phyloP scores from a whole-genome alignment of 768 basidiomycete species.

The Lactarius hatsudake region DNA sequence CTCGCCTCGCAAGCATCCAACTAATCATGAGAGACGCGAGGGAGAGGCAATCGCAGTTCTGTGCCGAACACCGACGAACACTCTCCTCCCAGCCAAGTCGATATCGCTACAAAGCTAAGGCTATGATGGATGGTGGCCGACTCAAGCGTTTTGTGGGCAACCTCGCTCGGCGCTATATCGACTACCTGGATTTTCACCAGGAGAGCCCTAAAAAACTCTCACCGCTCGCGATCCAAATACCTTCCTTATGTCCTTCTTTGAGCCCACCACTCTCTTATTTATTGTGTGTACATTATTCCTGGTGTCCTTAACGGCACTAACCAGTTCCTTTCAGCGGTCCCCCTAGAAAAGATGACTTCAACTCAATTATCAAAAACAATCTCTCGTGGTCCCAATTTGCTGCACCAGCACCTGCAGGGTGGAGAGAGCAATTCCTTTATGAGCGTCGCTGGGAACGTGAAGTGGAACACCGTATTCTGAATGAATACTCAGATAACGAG shows the following conservation, averaged over 20 bases:
- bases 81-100: conserved; percentile 1
- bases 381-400: conserved; percentile 24
- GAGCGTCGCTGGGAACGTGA: conserved; percentile 14
- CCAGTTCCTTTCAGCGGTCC: conserved; percentile 9
- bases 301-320: neutral
- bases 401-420: conserved; percentile 16
- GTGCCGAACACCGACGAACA: conserved; percentile 13
- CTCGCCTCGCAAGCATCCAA: conserved; percentile 18
- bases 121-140: conserved; percentile 10
- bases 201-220: conserved; percentile 10
- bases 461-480: conserved; percentile 6
- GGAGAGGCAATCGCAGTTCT: conserved; percentile 19
- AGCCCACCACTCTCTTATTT: conserved; percentile 4
- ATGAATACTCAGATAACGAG: conserved; percentile 14
- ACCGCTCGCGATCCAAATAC: conserved; percentile 12
- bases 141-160: conserved; percentile 11
- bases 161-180: conserved; percentile 13
- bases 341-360: conserved; percentile 14
- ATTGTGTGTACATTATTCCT: conserved; percentile 12
- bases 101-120: conserved; percentile 19
- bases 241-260: conserved; percentile 14
- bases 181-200: conserved; percentile 19
- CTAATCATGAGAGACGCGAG: conserved; percentile 15
- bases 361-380: conserved; percentile 13
- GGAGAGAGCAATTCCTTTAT: conserved; percentile 16